phyloP scores from a whole-genome alignment of 352 stramenopile genomes.

The Phytopythium oedochilum region DNA sequence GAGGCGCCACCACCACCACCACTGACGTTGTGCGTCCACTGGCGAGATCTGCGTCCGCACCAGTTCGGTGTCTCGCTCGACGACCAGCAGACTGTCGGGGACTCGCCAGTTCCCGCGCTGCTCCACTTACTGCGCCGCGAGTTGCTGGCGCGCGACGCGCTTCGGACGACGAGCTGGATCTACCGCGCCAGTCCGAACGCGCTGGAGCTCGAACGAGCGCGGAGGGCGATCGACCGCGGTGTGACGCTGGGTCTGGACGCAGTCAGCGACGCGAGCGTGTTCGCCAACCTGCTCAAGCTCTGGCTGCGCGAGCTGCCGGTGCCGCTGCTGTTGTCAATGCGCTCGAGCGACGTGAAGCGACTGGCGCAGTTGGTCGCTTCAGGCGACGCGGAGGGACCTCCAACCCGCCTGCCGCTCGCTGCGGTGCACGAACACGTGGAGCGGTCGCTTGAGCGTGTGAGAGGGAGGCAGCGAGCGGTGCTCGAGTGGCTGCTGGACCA shows the following conservation, averaged over 20 bases:
- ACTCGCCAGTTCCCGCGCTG: slow-evolving; percentile 38
- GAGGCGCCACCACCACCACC: background rate
- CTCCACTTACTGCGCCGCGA: slow-evolving; percentile 53
- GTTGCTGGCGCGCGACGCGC: slow-evolving; percentile 33
- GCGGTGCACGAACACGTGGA: background rate
- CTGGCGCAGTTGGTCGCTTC: slow-evolving; percentile 13
- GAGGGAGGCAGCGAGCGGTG: slow-evolving; percentile 10
- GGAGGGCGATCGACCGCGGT: slow-evolving; percentile 41
- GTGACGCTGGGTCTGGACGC: slow-evolving; percentile 24
- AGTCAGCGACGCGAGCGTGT: slow-evolving; percentile 42
- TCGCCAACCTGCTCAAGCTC: slow-evolving; percentile 55
- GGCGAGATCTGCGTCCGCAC: slow-evolving; percentile 1
- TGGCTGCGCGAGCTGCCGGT: slow-evolving; percentile 54
- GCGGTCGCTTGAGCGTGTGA: background rate
- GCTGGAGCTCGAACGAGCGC: slow-evolving; percentile 31
- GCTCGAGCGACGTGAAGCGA: background rate
- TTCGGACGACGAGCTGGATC: slow-evolving; percentile 42
- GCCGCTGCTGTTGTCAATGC: slow-evolving; percentile 19
- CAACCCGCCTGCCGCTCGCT: slow-evolving; percentile 5
- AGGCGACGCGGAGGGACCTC: background rate
- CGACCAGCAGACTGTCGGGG: slow-evolving; percentile 3
- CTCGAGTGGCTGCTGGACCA: slow-evolving; percentile 69
- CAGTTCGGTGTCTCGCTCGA: slow-evolving; percentile 46
- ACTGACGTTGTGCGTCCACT: no score
- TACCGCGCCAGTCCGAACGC: slow-evolving; percentile 52